phyloP scores from a whole-genome alignment of 345 rosid genomes.

The Citrus sinensis region DVS_A1.0 CM039164.1:27047001-27047500 shows the following conservation, averaged over 20 bases:
- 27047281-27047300: not conserved
- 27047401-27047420: not conserved
- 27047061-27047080: conserved; percentile 12
- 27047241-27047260: conserved; percentile 2
- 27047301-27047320: not conserved
- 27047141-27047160: not conserved
- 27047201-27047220: not conserved
- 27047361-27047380: not conserved
- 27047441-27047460: not conserved
- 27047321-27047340: not conserved
- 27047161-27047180: conserved; percentile 4
- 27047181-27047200: not conserved
- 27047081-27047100: conserved; percentile 19
- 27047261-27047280: not conserved
- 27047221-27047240: not conserved
- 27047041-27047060: not conserved
- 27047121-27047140: not conserved
- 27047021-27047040: not conserved
- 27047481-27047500: not conserved
- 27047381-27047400: not conserved
- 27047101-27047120: conserved; percentile 13
- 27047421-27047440: not conserved
- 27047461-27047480: not conserved
- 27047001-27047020: not conserved
- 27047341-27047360: not conserved